Evolutionary conservation across 2,329 filamentous ascomycete species (phyloP).

Genomic region (Hypomyces perniciosus): DNA sequence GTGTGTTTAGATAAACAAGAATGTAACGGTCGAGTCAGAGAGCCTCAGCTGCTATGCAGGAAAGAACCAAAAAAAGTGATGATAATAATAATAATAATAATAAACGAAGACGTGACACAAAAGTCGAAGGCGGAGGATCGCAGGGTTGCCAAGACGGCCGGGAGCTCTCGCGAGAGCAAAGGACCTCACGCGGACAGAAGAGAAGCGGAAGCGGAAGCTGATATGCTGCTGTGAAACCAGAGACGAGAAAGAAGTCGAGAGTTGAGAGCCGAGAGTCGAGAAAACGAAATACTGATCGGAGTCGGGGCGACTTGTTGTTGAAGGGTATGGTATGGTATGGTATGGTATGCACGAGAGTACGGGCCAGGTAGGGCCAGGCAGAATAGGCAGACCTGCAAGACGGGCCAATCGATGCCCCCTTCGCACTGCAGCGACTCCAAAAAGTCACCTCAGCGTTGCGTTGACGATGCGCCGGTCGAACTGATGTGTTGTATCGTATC

Average conservation of each 20-base stretch:
- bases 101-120: background rate
- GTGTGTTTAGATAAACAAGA: background rate
- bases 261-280: background rate
- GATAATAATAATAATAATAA: background rate
- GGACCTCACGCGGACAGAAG: background rate
- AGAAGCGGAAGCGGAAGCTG: background rate
- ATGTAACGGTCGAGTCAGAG: background rate
- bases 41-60: background rate
- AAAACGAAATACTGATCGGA: no score
- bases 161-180: background rate
- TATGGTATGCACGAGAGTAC: no score
- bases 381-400: no score
- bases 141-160: background rate
- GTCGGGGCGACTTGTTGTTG: background rate
- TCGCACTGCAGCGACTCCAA: no score
- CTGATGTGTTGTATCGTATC: no score
- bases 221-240: no score
- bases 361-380: no score
- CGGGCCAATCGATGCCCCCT: no score
- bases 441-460: no score
- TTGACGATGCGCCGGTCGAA: no score
- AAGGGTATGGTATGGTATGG: background rate
- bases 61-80: background rate
- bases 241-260: background rate
- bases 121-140: background rate